Conservation (phyloP, 2,329 filamentous ascomycete species). For the Aureobasidium mangrovei region DNA sequence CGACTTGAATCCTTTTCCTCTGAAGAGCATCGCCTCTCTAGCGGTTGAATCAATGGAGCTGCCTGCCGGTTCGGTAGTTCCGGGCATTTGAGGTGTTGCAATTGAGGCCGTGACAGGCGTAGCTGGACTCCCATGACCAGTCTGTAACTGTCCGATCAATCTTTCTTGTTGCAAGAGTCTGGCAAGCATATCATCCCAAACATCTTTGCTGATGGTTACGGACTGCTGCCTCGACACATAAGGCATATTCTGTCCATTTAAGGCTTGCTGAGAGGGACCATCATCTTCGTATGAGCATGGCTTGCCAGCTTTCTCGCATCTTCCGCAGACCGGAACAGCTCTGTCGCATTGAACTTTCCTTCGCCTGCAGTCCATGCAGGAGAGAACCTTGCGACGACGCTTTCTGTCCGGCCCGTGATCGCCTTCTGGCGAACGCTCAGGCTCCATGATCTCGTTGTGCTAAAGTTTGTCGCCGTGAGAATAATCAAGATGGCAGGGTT, state of each 20-base stretch:
- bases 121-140: not conserved
- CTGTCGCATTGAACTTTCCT: slow-evolving; percentile 42
- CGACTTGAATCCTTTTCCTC: slow-evolving; percentile 38
- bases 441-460: not conserved
- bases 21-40: slow-evolving; percentile 33
- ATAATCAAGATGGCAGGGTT: not conserved
- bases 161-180: slow-evolving; percentile 10
- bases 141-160: slow-evolving; percentile 12
- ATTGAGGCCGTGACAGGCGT: slow-evolving; percentile 5
- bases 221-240: not conserved
- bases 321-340: slow-evolving; percentile 35
- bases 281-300: slow-evolving; percentile 24
- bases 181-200: slow-evolving; percentile 12
- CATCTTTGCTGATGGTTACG: slow-evolving; percentile 10
- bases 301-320: slow-evolving; percentile 37
- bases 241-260: not conserved
- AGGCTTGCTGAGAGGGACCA: not conserved
- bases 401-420: slow-evolving; percentile 27
- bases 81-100: slow-evolving; percentile 1
- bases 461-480: too few relatives aligned
- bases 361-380: slow-evolving; percentile 38
- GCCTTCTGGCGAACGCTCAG: slow-evolving; percentile 3
- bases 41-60: not conserved
- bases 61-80: slow-evolving; percentile 1
- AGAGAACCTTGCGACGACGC: slow-evolving; percentile 39